Conservation (phyloP, 2,329 filamentous ascomycete genomes). For the Epichloe scottii region DNA sequence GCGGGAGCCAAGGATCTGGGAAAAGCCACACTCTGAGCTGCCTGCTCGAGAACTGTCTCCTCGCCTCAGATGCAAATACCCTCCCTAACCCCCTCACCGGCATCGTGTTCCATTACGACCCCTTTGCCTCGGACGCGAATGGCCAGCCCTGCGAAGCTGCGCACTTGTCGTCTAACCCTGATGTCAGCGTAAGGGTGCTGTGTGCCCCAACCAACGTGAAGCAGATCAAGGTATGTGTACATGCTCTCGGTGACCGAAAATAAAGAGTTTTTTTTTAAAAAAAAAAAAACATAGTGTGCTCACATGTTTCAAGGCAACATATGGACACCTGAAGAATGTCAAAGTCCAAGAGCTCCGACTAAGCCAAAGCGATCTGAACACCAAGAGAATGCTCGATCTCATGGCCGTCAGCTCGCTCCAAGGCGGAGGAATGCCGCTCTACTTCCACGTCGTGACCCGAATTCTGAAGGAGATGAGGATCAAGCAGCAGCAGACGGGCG, state of each 20-base stretch:
- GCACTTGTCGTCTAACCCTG: slow-evolving; percentile 31
- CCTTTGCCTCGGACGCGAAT: slow-evolving; percentile 33
- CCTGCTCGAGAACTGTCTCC: slow-evolving; percentile 44
- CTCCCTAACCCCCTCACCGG: slow-evolving; percentile 42
- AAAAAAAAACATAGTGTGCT: not conserved
- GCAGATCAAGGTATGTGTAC: slow-evolving; percentile 19
- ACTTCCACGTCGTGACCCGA: slow-evolving; percentile 41
- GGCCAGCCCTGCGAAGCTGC: slow-evolving; percentile 48
- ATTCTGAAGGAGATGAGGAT: slow-evolving; percentile 45
- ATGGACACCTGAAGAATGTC: slow-evolving; percentile 25
- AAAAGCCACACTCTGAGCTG: slow-evolving; percentile 50
- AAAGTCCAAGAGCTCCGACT: slow-evolving; percentile 37
- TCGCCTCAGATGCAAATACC: slow-evolving; percentile 29
- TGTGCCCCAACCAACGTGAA: slow-evolving; percentile 40
- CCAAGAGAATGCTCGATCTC: slow-evolving; percentile 43
- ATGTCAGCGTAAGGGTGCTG: slow-evolving; percentile 37
- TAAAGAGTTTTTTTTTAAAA: not conserved
- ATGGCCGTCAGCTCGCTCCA: slow-evolving; percentile 37
- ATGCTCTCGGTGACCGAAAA: not conserved
- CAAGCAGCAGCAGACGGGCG: slow-evolving; percentile 24
- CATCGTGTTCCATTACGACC: slow-evolving; percentile 54
- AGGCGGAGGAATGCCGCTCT: slow-evolving; percentile 36
- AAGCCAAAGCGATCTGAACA: slow-evolving; percentile 39
- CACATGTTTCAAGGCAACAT: not conserved
- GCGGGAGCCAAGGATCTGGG: slow-evolving; percentile 50